Conservation (phyloP, 805 yeast genomes). For the Starmerella bombicola region DNA sequence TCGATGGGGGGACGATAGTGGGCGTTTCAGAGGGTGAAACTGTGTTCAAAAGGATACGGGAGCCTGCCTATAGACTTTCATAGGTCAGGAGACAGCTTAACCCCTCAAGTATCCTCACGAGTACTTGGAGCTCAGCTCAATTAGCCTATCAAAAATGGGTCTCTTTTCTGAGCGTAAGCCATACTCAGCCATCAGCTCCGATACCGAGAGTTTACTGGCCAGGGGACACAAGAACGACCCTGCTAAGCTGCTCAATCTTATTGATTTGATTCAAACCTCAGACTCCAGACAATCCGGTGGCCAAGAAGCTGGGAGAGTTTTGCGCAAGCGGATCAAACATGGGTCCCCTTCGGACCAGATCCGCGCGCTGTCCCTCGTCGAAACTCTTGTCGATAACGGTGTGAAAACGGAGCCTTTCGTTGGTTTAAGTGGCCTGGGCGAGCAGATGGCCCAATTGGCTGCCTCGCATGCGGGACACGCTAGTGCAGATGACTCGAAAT, state of each 20-base stretch:
- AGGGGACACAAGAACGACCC: conserved; percentile 30
- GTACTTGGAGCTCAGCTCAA: neutral
- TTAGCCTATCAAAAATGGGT: conserved; percentile 16
- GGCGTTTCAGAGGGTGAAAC: no score
- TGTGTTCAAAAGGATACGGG: no score
- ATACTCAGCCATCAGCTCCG: conserved; percentile 34
- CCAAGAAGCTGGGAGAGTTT: conserved; percentile 78
- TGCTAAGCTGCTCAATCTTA: conserved; percentile 44
- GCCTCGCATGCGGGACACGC: conserved; percentile 26
- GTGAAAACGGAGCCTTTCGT: conserved; percentile 17
- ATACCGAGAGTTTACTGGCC: conserved; percentile 30
- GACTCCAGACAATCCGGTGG: conserved; percentile 31
- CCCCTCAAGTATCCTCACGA: neutral
- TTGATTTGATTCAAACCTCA: conserved; percentile 40
- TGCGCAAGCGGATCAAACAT: conserved; percentile 78
- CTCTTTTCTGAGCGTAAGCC: conserved; percentile 29
- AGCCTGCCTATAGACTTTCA: no score
- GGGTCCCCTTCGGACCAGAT: conserved; percentile 56
- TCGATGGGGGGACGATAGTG: no score
- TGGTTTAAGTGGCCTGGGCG: conserved; percentile 20
- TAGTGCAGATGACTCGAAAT: conserved; percentile 5
- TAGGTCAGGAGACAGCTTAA: neutral
- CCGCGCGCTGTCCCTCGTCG: conserved; percentile 54
- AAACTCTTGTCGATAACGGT: conserved; percentile 45
- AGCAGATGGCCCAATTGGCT: conserved; percentile 38